Evolutionary conservation across 2,329 filamentous ascomycete species (phyloP).

Genomic region (Aureobasidium namibiae): DNA sequence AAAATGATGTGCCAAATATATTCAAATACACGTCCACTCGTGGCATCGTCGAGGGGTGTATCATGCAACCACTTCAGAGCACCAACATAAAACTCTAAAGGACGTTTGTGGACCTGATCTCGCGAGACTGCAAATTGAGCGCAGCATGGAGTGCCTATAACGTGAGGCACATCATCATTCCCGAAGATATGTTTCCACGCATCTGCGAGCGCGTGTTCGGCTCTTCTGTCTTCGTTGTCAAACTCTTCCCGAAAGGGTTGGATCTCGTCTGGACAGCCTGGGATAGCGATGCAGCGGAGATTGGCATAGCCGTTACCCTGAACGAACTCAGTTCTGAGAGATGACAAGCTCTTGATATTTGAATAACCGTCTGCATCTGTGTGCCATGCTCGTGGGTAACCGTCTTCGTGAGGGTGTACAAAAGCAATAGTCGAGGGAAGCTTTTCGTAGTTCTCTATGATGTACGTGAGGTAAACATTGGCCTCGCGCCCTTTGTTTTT

Average conservation of each 20-base stretch:
- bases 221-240: constrained; percentile 18
- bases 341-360: constrained; percentile 7
- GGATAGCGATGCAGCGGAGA: constrained; percentile 43
- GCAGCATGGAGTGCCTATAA: constrained; percentile 45
- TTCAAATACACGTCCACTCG: constrained; percentile 48
- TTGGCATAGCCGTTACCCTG: constrained; percentile 45
- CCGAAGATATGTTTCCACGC: neutral
- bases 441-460: constrained; percentile 37
- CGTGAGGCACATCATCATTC: constrained; percentile 28
- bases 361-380: constrained; percentile 17
- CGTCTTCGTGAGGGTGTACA: constrained; percentile 22
- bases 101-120: constrained; percentile 38
- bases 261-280: constrained; percentile 45
- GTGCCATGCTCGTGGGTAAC: constrained; percentile 17
- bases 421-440: constrained; percentile 23
- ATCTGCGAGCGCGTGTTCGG: neutral
- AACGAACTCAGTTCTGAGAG: constrained; percentile 41
- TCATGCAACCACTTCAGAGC: constrained; percentile 43
- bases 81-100: constrained; percentile 40
- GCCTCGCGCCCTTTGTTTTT: constrained; percentile 25
- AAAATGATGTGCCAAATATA: constrained; percentile 44
- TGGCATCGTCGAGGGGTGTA: constrained; percentile 39
- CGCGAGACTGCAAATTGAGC: constrained; percentile 47
- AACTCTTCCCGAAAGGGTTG: constrained; percentile 33
- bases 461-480: constrained; percentile 41